Base-by-base conservation (phyloP, 1,284 basidiomycete genomes). In the Ganoderma sinense region DNA sequence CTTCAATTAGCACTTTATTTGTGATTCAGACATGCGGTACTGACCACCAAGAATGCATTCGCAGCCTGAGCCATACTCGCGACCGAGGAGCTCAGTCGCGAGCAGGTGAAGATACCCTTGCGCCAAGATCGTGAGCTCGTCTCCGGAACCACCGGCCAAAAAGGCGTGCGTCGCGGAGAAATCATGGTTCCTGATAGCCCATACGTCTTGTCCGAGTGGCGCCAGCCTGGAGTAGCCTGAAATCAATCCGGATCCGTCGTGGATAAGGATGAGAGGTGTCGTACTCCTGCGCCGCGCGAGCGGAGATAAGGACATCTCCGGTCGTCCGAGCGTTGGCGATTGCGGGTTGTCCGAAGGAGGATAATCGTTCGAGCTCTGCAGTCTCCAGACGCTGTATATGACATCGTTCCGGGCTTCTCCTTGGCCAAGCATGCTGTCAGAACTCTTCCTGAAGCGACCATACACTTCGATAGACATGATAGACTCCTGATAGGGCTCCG, bases 221-320 rank as follows among this genome's bases (percentile, higher is more conserved):
- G 79, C 74, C 10, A 94, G 79, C 7, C 82, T 84, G 58, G 84
- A 77, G 70, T 91, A 91, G 58, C 86, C 85, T 59, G 82, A 81
- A 8, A 86, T 80, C 18, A 91, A 76, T 0, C 92, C 92, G 71
- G 89, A 91, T 5, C 92, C 92, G 73, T 93, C 92, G 74, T 94
- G 91, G 16, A 94, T 82, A 26, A 94, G 83, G 68, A 91, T 85
- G 5, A 93, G 81, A 8, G 71, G 69, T 1, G 71, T 63, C 0
- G 68, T 13, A 11, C 39, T 16, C 33, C 3, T 13, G n/a, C n/a
- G 31, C n/a, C 39, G 2, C n/a, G 29, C 40, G 36, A 40, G 58
- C n/a, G 39, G 26, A 23, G 6, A 20, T 5, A 5, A 29, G 53
- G 29, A 14, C 14, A 16, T 6, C 41, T 18, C 41, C 41, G 2